Evolutionary conservation across 306 rosid genomes (phyloP), one percentile per base, ranked within the genome.

Genomic region (Erythrophleum fordii): DNA sequence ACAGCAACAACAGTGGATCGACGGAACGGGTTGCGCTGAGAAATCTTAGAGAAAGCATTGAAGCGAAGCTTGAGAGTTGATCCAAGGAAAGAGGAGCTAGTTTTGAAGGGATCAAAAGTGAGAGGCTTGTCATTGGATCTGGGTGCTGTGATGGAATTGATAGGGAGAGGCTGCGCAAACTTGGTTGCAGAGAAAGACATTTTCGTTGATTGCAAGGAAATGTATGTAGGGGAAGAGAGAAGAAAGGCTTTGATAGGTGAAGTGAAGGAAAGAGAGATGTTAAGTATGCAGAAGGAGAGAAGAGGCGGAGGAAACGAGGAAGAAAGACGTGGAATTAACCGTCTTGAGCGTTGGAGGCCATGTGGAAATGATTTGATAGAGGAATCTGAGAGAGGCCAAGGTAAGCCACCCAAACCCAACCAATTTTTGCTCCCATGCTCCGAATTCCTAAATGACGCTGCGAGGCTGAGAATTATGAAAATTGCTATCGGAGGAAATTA

Each of bases 171-270:
- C 9, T 87, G 94, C 13, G 83, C 66, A 44, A 86, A 62, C 78
- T 88, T 90, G 42, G 93, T 61, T 49, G 91, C 90, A 66, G 97
- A 82, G 86, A 89, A 85, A 61, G 98, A 90, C 99, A 96, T 95
- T 66, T 16, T 44, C 55, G 59, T 14, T 20, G 8, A 23, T 52
- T 56, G 56, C 28, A 77, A 65, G 59, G 28, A 53, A 66, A 17
- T 28, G 22, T 11, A 10, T 10, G 31, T 78, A 42, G 69, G 59
- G 25, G 25, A 71, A 53, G 34, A 64, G 79, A 34, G 29, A 16
- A 48, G 14, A 9, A 49, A 59, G 42, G 39, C 0, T 25, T 5
- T 25, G 26, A 9, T 2, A 13, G 14, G 62, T 20, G 64, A 22
- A 9, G 5, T 12, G 18, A 35, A 16, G 11, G 75, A 68, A 76